Base-by-base conservation (phyloP, 1,139 yeast genomes). In the Hemisphaericaspora subhashii region DNA sequence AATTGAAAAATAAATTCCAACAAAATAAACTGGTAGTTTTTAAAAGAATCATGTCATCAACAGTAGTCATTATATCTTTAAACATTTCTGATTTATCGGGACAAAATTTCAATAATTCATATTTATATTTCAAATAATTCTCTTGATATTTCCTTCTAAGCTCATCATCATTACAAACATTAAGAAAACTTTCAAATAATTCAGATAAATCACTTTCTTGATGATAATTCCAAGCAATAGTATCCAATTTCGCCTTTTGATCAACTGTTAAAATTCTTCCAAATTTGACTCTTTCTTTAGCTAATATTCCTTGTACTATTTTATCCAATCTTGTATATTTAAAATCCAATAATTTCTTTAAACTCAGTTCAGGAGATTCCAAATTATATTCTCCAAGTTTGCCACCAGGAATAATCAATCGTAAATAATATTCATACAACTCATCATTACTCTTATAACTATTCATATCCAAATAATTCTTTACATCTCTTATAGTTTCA, bases 1-100 rank as follows among this genome's bases (percentile, higher is more conserved):
- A 85, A 51, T 92, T 96, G 49, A 89, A 78, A 50, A 79, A 80
- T 11, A 84, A 56, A 36, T 75, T 71, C 95, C 96, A 92, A 1
- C 92, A 88, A 29, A 77, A 65, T 21, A 75, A 64, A 18, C 82
- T 79, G 0, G 74, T 71, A 12, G 82, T 77, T 30, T 77, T 74
- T 11, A 92, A 78, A 20, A 83, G 62, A 3, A 89, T 79, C 82
- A 90, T 78, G 28, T 85, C 95, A 15, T 79, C 83, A 1, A 81
- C 79, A 72, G 80, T 71, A 10, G 76, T 78, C 37, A 66, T 65
- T 3, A 88, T 65, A 31, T 76, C 72, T 2, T 50, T 49, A n/a
- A 64, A 62, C 36, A 73, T 57, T 1, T 45, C 34, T 3, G 42
- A 43, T 13, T 64, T 62, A 43, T 81, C 79, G 0, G 72, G 67